A percentile compares a stretch with the other conserved stretches of the same genome.
These are phyloP conservation scores for Ustilago cynodontis DNA, from an alignment of 1,284 basidiomycete genomes.

Conservation along the genomic window DNA sequence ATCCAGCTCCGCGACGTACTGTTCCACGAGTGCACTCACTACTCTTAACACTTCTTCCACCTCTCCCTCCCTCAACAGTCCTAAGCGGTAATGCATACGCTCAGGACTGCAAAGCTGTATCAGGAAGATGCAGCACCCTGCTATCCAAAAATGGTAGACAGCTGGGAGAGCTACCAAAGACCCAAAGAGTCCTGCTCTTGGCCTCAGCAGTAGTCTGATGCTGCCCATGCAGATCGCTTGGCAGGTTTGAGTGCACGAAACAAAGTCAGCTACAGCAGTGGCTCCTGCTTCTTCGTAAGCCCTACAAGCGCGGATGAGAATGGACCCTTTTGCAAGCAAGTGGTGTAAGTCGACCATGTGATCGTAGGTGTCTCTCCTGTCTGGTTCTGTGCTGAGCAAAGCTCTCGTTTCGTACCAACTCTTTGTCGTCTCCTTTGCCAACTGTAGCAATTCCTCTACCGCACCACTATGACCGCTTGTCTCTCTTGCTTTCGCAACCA, in stretches of 20 bases:
- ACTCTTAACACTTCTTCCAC: constrained; percentile 13
- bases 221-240: constrained; percentile 22
- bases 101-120: constrained; percentile 19
- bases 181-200: constrained; percentile 1
- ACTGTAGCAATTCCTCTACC: neutral
- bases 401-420: constrained; percentile 13
- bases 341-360: constrained; percentile 25
- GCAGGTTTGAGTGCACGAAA: constrained; percentile 2
- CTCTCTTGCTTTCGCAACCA: constrained; percentile 9
- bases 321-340: constrained; percentile 7
- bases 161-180: constrained; percentile 22
- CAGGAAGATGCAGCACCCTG: constrained; percentile 9
- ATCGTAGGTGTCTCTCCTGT: constrained; percentile 23
- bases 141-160: constrained; percentile 31
- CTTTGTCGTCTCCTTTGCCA: neutral
- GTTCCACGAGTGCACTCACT: constrained; percentile 11
- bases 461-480: neutral
- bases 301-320: constrained; percentile 14
- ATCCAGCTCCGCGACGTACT: constrained; percentile 19
- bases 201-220: constrained; percentile 1
- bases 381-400: constrained; percentile 11
- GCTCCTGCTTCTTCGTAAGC: neutral
- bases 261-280: neutral
- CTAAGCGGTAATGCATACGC: constrained; percentile 12
- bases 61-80: constrained; percentile 15